These are phyloP conservation scores for Guillardia theta DNA, from an alignment of 78 protist genomes.

Conservation along the genomic window DNA sequence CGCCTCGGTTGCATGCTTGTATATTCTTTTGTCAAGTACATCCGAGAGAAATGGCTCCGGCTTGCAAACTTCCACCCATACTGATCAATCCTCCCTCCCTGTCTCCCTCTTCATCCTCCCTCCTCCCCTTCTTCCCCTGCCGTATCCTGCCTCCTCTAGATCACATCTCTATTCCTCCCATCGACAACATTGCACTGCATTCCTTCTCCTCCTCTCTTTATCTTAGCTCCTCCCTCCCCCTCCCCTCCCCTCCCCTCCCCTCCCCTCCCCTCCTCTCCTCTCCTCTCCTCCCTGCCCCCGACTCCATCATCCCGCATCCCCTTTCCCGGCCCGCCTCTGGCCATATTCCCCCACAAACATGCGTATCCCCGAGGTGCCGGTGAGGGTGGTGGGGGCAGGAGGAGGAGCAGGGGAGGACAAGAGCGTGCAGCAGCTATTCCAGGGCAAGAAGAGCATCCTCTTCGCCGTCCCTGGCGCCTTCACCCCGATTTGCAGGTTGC, in stretches of 20 bases:
- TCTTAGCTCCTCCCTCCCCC: not conserved
- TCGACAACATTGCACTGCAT: not conserved
- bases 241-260: not conserved
- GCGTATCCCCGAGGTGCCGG: not conserved
- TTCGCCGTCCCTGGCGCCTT: slow-evolving; percentile 24
- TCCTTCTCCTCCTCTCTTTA: not conserved
- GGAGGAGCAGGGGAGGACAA: not conserved
- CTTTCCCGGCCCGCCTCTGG: not conserved
- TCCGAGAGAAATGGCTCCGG: not conserved
- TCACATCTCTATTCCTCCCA: not conserved
- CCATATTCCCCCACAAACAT: not conserved
- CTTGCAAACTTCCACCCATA: not conserved
- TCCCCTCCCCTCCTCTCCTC: not conserved
- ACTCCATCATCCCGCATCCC: not conserved
- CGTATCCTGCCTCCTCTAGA: not conserved
- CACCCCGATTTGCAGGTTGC: slow-evolving; percentile 14
- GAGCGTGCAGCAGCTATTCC: not conserved
- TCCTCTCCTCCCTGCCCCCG: not conserved
- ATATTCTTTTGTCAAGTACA: not conserved
- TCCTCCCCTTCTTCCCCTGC: not conserved
- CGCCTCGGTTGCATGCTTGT: not conserved
- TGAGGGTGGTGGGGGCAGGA: not conserved
- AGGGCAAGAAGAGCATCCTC: not conserved
- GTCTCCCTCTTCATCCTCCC: not conserved
- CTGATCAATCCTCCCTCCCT: not conserved